Conservation (phyloP, 345 rosid species). For the Geranium rotundifolium region DNA sequence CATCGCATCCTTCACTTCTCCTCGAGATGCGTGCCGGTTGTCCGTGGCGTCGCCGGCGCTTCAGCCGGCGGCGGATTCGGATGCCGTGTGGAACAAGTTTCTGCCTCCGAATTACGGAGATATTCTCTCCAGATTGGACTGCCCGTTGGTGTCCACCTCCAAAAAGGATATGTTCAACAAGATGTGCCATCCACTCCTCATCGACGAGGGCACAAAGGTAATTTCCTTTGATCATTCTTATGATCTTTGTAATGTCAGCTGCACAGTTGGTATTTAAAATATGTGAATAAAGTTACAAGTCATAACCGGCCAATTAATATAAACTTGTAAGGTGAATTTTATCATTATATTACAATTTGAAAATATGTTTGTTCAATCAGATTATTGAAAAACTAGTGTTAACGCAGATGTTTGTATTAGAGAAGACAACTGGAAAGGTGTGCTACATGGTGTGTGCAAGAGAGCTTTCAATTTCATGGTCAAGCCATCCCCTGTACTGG, state of each 20-base stretch:
- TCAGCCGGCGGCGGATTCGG: no score
- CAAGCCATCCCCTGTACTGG: slow-evolving; percentile 13
- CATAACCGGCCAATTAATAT: background rate
- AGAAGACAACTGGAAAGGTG: slow-evolving; percentile 12
- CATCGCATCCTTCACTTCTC: no score
- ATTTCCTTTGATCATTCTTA: no score
- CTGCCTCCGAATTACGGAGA: no score
- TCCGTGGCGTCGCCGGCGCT: no score
- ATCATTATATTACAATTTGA: background rate
- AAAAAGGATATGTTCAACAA: slow-evolving; percentile 46
- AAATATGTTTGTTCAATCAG: background rate
- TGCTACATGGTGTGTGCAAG: slow-evolving; percentile 13
- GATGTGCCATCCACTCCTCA: slow-evolving; percentile 33
- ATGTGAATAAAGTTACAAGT: no score
- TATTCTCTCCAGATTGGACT: no score
- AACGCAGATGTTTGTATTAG: slow-evolving; percentile 13
- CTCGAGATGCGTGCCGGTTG: no score
- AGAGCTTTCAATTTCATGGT: slow-evolving; percentile 15
- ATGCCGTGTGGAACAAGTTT: no score
- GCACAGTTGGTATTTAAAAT: no score
- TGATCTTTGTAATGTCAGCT: no score
- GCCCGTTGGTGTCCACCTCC: slow-evolving; percentile 10
- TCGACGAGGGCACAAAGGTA: slow-evolving; percentile 36
- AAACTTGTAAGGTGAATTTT: background rate
- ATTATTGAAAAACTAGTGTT: no score